Percentiles rank a stretch among this genome's conserved stretches.
Conservation (phyloP, 306 rosid species). For the Prinsepia uniflora region DNA sequence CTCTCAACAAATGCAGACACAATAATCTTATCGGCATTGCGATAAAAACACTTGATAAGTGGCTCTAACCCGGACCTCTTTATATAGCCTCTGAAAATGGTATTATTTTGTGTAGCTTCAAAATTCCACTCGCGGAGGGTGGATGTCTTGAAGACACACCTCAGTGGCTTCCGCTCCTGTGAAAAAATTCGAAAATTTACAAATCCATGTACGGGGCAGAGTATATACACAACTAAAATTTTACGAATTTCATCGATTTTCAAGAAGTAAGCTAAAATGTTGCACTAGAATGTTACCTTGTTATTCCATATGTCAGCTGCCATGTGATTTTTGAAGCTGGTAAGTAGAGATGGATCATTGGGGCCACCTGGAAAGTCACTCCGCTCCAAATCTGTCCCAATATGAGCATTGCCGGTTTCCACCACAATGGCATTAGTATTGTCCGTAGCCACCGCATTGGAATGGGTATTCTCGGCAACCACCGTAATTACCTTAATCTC, state of each 20-base stretch:
- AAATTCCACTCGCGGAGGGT: neutral
- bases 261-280: neutral
- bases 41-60: neutral
- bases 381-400: neutral
- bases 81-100: neutral
- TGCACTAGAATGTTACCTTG: neutral
- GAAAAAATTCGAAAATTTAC: neutral
- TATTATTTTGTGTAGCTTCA: neutral
- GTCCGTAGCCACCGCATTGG: too few relatives aligned
- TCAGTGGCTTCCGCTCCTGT: neutral
- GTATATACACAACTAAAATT: too few relatives aligned
- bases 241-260: neutral
- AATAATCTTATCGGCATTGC: neutral
- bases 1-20: constrained; percentile 5
- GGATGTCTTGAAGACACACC: neutral
- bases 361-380: neutral
- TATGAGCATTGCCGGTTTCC: too few relatives aligned
- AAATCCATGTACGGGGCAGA: too few relatives aligned
- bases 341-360: neutral
- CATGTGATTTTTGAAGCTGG: neutral
- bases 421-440: too few relatives aligned
- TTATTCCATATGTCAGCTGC: neutral
- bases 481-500: too few relatives aligned
- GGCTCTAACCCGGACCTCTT: neutral
- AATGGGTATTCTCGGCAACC: too few relatives aligned